These are phyloP conservation scores for Amniculicola lignicola DNA, from an alignment of 495 filamentous ascomycete species.

Conservation along the genomic window DNA sequence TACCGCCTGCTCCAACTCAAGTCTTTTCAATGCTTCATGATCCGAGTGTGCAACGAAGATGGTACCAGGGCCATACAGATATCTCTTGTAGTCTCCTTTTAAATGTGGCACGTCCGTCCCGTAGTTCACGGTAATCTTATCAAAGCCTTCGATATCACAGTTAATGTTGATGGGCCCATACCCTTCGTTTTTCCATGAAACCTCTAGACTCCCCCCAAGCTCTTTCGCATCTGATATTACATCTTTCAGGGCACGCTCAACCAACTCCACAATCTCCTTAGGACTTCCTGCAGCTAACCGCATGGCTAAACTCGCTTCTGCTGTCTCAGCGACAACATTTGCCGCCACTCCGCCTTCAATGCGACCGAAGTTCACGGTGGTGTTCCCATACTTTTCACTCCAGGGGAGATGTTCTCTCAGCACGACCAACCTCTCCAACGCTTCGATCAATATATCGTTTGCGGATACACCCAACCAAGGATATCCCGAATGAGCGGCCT, in stretches of 20 bases:
- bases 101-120: slow-evolving; percentile 88
- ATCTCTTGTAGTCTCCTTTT: slow-evolving; percentile 67
- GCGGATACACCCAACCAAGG: slow-evolving; percentile 80
- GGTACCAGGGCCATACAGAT: slow-evolving; percentile 83
- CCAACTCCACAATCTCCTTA: slow-evolving; percentile 50
- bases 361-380: slow-evolving; percentile 79
- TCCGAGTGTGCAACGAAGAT: slow-evolving; percentile 88
- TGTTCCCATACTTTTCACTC: slow-evolving; percentile 74
- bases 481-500: slow-evolving; percentile 85
- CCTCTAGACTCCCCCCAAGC: slow-evolving; percentile 56
- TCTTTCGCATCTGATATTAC: slow-evolving; percentile 39
- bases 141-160: slow-evolving; percentile 78
- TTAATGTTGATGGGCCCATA: slow-evolving; percentile 77
- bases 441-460: slow-evolving; percentile 68
- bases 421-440: slow-evolving; percentile 58
- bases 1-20: slow-evolving; percentile 53
- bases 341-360: slow-evolving; percentile 79
- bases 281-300: slow-evolving; percentile 72
- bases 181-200: slow-evolving; percentile 54
- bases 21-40: slow-evolving; percentile 71
- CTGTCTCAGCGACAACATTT: slow-evolving; percentile 79
- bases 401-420: slow-evolving; percentile 62
- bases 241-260: slow-evolving; percentile 56
- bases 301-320: slow-evolving; percentile 62
- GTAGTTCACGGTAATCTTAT: slow-evolving; percentile 78